phyloP scores from a whole-genome alignment of 1,284 basidiomycete species.

The Cryptococcus depauperatus region DNA sequence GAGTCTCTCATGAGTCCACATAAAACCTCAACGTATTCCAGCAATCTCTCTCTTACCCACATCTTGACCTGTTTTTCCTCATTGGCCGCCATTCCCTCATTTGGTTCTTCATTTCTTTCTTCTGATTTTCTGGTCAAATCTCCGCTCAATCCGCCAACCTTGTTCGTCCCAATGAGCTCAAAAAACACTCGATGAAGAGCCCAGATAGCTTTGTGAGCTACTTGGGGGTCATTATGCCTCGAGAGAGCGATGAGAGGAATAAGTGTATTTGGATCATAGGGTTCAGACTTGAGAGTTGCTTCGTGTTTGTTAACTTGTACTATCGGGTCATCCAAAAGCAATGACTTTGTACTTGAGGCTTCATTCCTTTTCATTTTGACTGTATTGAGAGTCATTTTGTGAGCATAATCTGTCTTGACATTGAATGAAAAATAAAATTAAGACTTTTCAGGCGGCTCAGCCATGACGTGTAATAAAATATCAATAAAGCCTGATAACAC shows the following conservation, averaged over 20 bases:
- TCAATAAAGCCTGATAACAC: too few relatives aligned
- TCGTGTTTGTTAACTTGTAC: constrained; percentile 31
- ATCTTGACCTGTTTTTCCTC: constrained; percentile 56
- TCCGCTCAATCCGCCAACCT: constrained; percentile 47
- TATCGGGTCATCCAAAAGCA: too few relatives aligned
- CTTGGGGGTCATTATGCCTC: constrained; percentile 46
- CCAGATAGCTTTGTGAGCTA: constrained; percentile 68
- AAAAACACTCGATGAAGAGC: constrained; percentile 74
- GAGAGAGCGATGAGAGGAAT: constrained; percentile 62
- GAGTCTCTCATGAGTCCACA: constrained; percentile 64
- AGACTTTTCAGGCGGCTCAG: too few relatives aligned
- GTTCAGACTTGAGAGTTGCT: constrained; percentile 17
- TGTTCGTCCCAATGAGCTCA: constrained; percentile 54
- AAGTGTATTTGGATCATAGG: constrained; percentile 66
- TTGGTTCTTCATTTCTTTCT: not conserved
- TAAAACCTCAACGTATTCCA: constrained; percentile 59
- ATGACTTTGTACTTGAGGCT: too few relatives aligned
- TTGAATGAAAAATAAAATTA: too few relatives aligned
- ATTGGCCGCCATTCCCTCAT: constrained; percentile 5
- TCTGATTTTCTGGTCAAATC: constrained; percentile 13
- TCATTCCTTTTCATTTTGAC: too few relatives aligned
- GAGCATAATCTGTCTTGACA: too few relatives aligned
- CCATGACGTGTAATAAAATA: too few relatives aligned
- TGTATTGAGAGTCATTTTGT: too few relatives aligned
- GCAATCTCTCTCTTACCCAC: constrained; percentile 66